Percentiles rank a stretch among this genome's conserved stretches.
Conservation (phyloP, 2,329 filamentous ascomycete species). For the Aspergillus persii region DNA sequence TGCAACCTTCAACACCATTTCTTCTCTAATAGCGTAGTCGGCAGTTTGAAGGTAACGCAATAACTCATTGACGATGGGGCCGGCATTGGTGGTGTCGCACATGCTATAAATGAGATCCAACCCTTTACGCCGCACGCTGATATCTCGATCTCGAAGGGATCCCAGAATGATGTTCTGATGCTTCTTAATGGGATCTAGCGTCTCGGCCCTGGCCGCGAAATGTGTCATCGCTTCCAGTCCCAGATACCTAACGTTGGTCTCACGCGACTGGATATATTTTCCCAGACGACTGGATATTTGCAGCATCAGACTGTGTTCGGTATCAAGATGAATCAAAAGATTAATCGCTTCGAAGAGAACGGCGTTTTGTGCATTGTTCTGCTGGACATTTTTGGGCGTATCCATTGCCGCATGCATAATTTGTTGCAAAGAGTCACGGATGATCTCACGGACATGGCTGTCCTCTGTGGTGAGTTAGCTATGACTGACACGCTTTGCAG, state of each 20-base stretch:
- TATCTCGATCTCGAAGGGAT: conserved; percentile 90
- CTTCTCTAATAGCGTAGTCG: conserved; percentile 95
- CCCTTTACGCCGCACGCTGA: conserved; percentile 93
- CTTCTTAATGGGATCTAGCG: conserved; percentile 94
- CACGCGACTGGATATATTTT: conserved; percentile 92
- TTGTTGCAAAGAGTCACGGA: conserved; percentile 85
- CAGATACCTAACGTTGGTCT: conserved; percentile 95
- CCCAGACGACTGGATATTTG: conserved; percentile 89
- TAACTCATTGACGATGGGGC: conserved; percentile 88
- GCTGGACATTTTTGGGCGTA: conserved; percentile 95
- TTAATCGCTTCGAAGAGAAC: conserved; percentile 98
- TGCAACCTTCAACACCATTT: conserved; percentile 99
- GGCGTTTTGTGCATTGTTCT: conserved; percentile 98
- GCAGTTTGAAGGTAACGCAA: conserved; percentile 93
- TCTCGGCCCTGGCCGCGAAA: conserved; percentile 88
- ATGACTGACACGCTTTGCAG: background rate
- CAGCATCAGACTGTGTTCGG: conserved; percentile 90
- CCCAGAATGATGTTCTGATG: conserved; percentile 95
- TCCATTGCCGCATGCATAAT: conserved; percentile 91
- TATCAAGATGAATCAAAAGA: conserved; percentile 94
- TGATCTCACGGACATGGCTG: conserved; percentile 84
- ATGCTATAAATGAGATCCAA: conserved; percentile 98
- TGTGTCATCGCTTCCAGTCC: conserved; percentile 98
- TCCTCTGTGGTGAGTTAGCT: conserved; percentile 62
- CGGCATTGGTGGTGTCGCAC: conserved; percentile 95